These are phyloP conservation scores for Aureobasidium zeae DNA, from an alignment of 2,329 filamentous ascomycete genomes.

Conservation along the genomic window DNA sequence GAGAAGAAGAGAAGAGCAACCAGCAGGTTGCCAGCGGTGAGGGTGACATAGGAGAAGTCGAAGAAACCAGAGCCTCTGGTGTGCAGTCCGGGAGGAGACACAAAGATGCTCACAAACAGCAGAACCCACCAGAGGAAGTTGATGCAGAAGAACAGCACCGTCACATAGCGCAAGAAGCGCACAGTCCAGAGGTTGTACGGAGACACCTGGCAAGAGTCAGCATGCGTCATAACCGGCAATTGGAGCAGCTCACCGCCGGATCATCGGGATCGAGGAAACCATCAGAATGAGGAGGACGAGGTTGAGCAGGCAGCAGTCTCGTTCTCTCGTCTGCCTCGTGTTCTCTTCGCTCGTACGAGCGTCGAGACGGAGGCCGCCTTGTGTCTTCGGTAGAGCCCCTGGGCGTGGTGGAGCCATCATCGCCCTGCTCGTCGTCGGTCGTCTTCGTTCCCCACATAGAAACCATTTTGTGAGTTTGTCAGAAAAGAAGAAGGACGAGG, in stretches of 20 bases:
- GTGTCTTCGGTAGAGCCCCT: slow-evolving; percentile 17
- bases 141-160: slow-evolving; percentile 63
- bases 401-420: slow-evolving; percentile 25
- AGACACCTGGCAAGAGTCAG: slow-evolving; percentile 46
- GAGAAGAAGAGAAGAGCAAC: slow-evolving; percentile 80
- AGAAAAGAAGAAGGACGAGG: slow-evolving; percentile 7
- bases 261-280: slow-evolving; percentile 69
- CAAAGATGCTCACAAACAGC: slow-evolving; percentile 79
- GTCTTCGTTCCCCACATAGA: slow-evolving; percentile 49
- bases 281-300: slow-evolving; percentile 52
- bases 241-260: slow-evolving; percentile 55
- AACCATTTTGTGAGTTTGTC: slow-evolving; percentile 33
- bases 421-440: slow-evolving; percentile 31
- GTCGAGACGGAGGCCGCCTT: slow-evolving; percentile 22
- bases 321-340: slow-evolving; percentile 51
- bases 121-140: slow-evolving; percentile 90
- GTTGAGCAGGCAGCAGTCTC: slow-evolving; percentile 52
- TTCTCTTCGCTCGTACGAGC: slow-evolving; percentile 23
- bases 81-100: slow-evolving; percentile 79
- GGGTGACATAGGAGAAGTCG: slow-evolving; percentile 70
- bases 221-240: too few relatives aligned
- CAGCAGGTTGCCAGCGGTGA: slow-evolving; percentile 67
- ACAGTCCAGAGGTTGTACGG: slow-evolving; percentile 95
- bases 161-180: slow-evolving; percentile 67
- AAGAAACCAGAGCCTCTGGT: slow-evolving; percentile 88